Evolutionary conservation across 2,329 filamentous ascomycete species (phyloP), one percentile per base, ranked within the genome.

Genomic region (Pestalotiopsis sp.): DNA sequence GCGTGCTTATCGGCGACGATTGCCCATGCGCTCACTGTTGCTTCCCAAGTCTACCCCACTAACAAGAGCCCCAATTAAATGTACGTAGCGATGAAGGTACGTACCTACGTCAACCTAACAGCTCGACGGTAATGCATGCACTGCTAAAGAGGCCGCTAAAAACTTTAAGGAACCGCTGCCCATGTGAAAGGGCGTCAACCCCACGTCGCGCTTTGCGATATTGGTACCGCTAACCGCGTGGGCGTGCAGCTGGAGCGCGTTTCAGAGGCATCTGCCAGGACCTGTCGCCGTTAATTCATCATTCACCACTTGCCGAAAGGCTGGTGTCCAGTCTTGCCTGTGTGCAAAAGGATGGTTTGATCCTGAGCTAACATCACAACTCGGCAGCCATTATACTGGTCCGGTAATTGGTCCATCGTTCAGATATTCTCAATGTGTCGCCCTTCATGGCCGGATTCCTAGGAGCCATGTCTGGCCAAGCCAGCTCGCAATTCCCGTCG

Each of bases 401-500:
- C 45, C 6, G 20, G 14, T n/a, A 3, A n/a, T 52, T 23, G 17
- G 45, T n/a, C 2, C 17, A 23, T 3, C 11, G 5, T 52, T 52
- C 7, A 14, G 45, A 23, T 23, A 49, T 52, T 11, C 5, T 20
- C 45, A 52, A n/a, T 39, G 13, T 36, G n/a, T 12, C 36, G 25
- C 27, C 36, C 14, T 9, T 13, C 3, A 62, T 36, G 59, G 25
- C 59, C 27, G 31, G 14, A n/a, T 27, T 39, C 31, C 1, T 39
- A 36, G n/a, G 27, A 36, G 59, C 59, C 25, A 62, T 39, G 27
- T 36, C 27, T 39, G 59, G 59, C 14, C 57, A 27, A 27, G 38
- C 56, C 58, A 61, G 63, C 67, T 72, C 72, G 66, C 69, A 66
- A 60, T 70, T 52, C 9, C 59, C 68, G 5, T 69, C 68, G 7